Conservation (phyloP, 2,329 filamentous ascomycete genomes). For the Calonectria montana region DNA sequence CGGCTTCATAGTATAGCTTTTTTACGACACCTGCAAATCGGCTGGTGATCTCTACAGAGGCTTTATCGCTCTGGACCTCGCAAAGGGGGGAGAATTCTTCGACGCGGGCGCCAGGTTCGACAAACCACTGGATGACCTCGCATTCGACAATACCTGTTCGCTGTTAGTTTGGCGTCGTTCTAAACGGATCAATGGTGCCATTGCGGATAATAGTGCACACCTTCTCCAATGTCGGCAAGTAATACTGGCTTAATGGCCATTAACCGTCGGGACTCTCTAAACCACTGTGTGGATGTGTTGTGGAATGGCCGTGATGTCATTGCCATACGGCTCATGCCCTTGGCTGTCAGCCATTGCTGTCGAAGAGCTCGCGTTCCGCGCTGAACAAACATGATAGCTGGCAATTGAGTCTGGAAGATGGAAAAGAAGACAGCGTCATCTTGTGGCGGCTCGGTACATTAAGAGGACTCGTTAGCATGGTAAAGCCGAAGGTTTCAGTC, state of each 20-base stretch:
- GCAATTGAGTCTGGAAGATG: conserved; percentile 27
- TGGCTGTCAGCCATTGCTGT: conserved; percentile 62
- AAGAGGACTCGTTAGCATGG: conserved; percentile 31
- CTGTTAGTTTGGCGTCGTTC: conserved; percentile 26
- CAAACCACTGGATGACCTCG: conserved; percentile 99
- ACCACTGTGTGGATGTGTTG: conserved; percentile 54
- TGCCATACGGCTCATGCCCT: conserved; percentile 51
- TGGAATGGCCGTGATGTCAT: conserved; percentile 43
- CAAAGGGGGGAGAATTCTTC: conserved; percentile 98
- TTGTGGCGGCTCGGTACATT: conserved; percentile 30
- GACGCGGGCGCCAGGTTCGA: conserved; percentile 92
- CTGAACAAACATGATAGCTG: conserved; percentile 64
- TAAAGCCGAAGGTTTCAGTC: conserved; percentile 48
- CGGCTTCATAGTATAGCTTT: conserved; percentile 93
- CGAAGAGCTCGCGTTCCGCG: conserved; percentile 62
- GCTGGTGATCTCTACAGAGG: conserved; percentile 90
- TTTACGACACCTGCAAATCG: conserved; percentile 96
- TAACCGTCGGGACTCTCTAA: conserved; percentile 62
- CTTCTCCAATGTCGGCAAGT: conserved; percentile 88
- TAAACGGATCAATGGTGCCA: not conserved
- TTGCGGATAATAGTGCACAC: conserved; percentile 53
- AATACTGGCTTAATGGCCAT: conserved; percentile 81
- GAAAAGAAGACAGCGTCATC: conserved; percentile 22
- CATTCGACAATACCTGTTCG: conserved; percentile 91
- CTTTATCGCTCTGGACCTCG: conserved; percentile 98